These are phyloP conservation scores for Suillus brevipes DNA, from an alignment of 768 basidiomycete genomes.

Conservation along the genomic window DNA sequence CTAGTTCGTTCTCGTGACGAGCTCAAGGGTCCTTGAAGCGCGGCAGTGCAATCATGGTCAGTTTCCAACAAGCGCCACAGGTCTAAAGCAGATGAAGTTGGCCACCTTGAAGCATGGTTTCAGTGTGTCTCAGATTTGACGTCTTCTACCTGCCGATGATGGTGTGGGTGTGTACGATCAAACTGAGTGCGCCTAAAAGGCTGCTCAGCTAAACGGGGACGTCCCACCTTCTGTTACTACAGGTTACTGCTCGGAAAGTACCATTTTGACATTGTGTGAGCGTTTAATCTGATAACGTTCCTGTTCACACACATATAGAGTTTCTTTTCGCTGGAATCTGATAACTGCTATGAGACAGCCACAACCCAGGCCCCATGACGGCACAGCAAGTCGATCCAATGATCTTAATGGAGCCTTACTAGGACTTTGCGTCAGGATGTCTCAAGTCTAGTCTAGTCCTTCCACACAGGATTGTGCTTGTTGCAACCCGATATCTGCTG, in stretches of 20 bases:
- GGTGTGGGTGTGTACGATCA: not conserved
- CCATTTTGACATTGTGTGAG: not conserved
- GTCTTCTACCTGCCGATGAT: not conserved
- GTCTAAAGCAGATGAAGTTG: not conserved
- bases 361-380: too few relatives aligned
- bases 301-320: slow-evolving; percentile 1
- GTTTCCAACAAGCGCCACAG: slow-evolving; percentile 9
- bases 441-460: not conserved
- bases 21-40: slow-evolving; percentile 11
- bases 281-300: slow-evolving; percentile 2
- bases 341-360: not conserved
- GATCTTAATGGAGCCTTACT: not conserved
- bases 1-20: slow-evolving; percentile 5
- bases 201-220: not conserved
- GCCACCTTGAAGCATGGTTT: not conserved
- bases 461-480: not conserved
- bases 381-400: not conserved
- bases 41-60: not conserved
- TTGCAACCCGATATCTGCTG: not conserved
- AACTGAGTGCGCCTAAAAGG: not conserved
- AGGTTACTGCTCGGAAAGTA: slow-evolving; percentile 2
- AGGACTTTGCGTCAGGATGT: not conserved
- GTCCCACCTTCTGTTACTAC: not conserved
- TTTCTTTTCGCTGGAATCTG: not conserved
- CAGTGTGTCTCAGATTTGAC: not conserved